phyloP scores from a whole-genome alignment of 2,329 filamentous ascomycete genomes.

The Stagonosporopsis vannaccii region DNA sequence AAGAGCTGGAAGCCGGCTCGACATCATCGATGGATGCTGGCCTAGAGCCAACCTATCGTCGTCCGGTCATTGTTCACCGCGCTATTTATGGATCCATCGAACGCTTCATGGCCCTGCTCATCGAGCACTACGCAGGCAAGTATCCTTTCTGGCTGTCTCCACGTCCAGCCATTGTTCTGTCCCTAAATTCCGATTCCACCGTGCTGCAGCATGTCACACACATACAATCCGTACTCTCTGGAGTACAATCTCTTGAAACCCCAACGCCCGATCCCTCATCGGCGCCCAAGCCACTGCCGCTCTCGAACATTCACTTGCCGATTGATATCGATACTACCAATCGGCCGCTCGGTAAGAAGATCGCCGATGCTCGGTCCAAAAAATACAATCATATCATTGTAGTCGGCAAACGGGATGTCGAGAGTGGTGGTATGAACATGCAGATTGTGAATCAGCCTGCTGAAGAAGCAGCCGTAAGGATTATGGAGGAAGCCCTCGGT shows the following conservation, averaged over 20 bases:
- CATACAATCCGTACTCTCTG: slow-evolving; percentile 44
- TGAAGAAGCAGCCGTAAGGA: slow-evolving; percentile 29
- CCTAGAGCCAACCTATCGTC: slow-evolving; percentile 35
- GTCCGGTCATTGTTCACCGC: slow-evolving; percentile 82
- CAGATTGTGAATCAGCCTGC: slow-evolving; percentile 50
- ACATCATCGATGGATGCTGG: slow-evolving; percentile 52
- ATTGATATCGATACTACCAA: slow-evolving; percentile 74
- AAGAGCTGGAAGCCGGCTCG: slow-evolving; percentile 65
- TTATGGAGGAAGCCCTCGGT: slow-evolving; percentile 45
- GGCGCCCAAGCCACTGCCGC: slow-evolving; percentile 50
- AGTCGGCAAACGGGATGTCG: slow-evolving; percentile 61
- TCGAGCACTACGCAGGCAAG: slow-evolving; percentile 77
- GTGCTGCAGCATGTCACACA: slow-evolving; percentile 60
- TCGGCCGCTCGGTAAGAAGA: slow-evolving; percentile 71
- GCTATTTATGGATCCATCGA: slow-evolving; percentile 86
- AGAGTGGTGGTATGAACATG: slow-evolving; percentile 35
- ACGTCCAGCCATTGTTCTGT: slow-evolving; percentile 76
- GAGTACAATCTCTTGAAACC: slow-evolving; percentile 29
- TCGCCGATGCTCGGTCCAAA: slow-evolving; percentile 73
- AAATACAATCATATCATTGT: slow-evolving; percentile 78
- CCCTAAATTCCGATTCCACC: slow-evolving; percentile 68
- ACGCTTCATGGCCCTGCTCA: slow-evolving; percentile 82
- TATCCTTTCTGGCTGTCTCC: slow-evolving; percentile 93
- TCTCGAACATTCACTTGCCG: slow-evolving; percentile 67
- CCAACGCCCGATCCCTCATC: slow-evolving; percentile 9